A percentile compares a stretch with the other conserved stretches of the same genome.
Evolutionary conservation across 1,139 yeast species (phyloP).

Genomic region (Oligophagozyma castellii): DNA sequence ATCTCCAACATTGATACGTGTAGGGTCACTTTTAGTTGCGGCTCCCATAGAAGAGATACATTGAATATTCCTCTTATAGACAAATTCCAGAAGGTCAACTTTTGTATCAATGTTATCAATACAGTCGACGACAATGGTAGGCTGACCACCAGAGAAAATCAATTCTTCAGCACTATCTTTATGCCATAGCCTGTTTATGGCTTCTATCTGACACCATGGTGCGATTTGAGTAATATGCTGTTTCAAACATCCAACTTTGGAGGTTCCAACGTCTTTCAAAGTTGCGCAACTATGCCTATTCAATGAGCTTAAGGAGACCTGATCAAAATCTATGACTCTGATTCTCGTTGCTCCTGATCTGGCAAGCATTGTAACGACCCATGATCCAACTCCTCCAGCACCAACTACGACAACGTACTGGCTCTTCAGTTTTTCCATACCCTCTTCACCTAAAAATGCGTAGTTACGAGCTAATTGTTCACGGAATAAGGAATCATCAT

Average conservation of each 20-base stretch:
- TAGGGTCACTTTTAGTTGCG: slow-evolving; percentile 78
- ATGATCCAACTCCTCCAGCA: slow-evolving; percentile 96
- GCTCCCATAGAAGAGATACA: slow-evolving; percentile 93
- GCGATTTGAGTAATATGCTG: slow-evolving; percentile 54
- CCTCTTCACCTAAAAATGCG: slow-evolving; percentile 79
- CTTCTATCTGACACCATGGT: slow-evolving; percentile 83
- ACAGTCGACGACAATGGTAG: slow-evolving; percentile 78
- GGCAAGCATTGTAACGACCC: slow-evolving; percentile 86
- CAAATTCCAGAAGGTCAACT: slow-evolving; percentile 70
- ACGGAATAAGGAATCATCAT: slow-evolving; percentile 64
- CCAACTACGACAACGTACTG: slow-evolving; percentile 84
- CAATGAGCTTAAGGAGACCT: slow-evolving; percentile 79
- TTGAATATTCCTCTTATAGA: slow-evolving; percentile 42
- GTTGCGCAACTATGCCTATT: slow-evolving; percentile 93
- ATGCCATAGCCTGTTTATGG: slow-evolving; percentile 66
- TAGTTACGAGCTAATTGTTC: slow-evolving; percentile 91
- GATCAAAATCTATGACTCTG: slow-evolving; percentile 85
- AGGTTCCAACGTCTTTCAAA: slow-evolving; percentile 73
- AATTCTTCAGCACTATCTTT: slow-evolving; percentile 47
- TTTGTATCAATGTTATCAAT: slow-evolving; percentile 93
- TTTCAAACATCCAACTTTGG: slow-evolving; percentile 73
- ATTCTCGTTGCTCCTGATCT: slow-evolving; percentile 77
- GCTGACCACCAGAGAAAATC: slow-evolving; percentile 39
- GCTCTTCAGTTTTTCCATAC: slow-evolving; percentile 61
- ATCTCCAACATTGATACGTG: slow-evolving; percentile 70